Conservation (phyloP, 148 eudicot species). For the Agrostemma githago region DNA sequence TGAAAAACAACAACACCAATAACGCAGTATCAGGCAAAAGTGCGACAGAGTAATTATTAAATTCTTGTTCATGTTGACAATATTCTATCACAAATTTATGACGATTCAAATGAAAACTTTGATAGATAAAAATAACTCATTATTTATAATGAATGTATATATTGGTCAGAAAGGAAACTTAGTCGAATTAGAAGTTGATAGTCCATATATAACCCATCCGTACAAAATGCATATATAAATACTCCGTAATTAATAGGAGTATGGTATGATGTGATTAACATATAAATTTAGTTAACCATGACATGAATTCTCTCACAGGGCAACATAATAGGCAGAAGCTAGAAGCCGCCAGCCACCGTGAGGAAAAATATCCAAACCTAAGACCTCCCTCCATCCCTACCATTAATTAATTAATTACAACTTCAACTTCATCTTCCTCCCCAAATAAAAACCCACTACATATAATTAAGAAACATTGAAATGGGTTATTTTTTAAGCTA, state of each 20-base stretch:
- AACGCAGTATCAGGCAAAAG: no score
- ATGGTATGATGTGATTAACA: conserved; percentile 10
- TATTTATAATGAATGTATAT: neutral
- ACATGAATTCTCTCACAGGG: conserved; percentile 30
- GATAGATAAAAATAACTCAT: neutral
- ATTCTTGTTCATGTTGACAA: no score
- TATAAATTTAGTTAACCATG: neutral
- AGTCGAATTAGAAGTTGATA: neutral
- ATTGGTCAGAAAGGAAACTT: neutral
- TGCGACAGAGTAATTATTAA: no score
- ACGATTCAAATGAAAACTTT: no score
- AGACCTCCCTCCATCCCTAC: no score
- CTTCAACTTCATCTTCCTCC: neutral
- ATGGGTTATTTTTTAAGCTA: neutral
- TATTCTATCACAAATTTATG: no score
- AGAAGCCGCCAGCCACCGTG: conserved; percentile 31
- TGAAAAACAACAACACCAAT: no score
- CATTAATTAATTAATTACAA: neutral
- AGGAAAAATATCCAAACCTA: neutral
- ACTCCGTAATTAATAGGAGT: neutral
- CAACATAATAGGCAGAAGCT: conserved; percentile 13
- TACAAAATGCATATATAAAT: neutral
- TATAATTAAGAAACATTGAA: no score
- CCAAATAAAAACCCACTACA: neutral
- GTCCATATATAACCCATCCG: no score